A percentile compares a stretch with the other conserved stretches of the same genome.
Conservation (phyloP, 1,284 basidiomycete genomes). For the Sanghuangporus baumii region DNA sequence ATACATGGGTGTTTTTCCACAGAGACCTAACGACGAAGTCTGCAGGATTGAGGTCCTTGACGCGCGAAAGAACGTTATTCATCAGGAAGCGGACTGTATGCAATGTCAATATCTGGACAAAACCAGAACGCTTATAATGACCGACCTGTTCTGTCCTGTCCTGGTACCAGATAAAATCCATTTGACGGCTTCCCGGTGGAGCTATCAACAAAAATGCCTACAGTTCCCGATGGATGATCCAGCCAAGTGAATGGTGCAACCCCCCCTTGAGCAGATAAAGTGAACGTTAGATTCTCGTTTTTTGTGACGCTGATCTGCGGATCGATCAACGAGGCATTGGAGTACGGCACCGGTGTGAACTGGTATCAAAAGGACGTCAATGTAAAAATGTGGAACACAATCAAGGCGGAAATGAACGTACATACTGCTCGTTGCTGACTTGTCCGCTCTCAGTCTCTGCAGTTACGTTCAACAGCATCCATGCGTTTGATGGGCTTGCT, state of each 20-base stretch:
- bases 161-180: slow-evolving; percentile 50
- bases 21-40: slow-evolving; percentile 50
- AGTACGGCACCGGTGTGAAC: slow-evolving; percentile 50
- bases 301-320: slow-evolving; percentile 38
- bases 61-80: slow-evolving; percentile 34
- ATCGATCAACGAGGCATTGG: slow-evolving; percentile 39
- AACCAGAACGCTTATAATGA: slow-evolving; percentile 12
- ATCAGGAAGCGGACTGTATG: slow-evolving; percentile 39
- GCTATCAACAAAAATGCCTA: slow-evolving; percentile 48
- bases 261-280: slow-evolving; percentile 45
- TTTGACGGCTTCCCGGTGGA: slow-evolving; percentile 38
- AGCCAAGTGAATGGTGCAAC: slow-evolving; percentile 57
- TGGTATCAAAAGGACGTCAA: slow-evolving; percentile 21
- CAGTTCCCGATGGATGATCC: slow-evolving; percentile 48
- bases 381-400: neutral
- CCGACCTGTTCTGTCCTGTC: slow-evolving; percentile 43
- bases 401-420: slow-evolving; percentile 26
- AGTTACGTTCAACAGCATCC: slow-evolving; percentile 46
- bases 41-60: slow-evolving; percentile 32
- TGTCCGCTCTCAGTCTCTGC: slow-evolving; percentile 38
- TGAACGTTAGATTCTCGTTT: slow-evolving; percentile 38
- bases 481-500: slow-evolving; percentile 38
- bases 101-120: slow-evolving; percentile 22
- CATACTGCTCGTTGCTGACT: slow-evolving; percentile 49
- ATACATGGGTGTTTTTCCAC: slow-evolving; percentile 50